Conservation (phyloP, 768 basidiomycete species). For the Suillus paluster region DNA sequence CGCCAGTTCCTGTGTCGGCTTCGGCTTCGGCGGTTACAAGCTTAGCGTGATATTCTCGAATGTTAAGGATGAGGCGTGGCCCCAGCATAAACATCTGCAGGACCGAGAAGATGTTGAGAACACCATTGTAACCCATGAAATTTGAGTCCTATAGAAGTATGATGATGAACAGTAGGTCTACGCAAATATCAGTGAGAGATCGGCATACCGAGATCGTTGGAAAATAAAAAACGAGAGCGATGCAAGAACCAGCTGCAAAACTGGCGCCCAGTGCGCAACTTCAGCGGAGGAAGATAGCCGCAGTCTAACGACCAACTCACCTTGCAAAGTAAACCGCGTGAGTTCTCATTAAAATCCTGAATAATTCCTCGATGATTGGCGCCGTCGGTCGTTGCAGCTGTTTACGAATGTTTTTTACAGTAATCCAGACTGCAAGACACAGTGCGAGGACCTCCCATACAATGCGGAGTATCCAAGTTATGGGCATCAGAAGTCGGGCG, state of each 20-base stretch:
- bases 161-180: not conserved
- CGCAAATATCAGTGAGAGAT: not conserved
- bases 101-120: not conserved
- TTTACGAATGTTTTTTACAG: not conserved
- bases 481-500: not conserved
- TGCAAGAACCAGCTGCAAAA: not conserved
- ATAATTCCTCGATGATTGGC: not conserved
- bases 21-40: no score
- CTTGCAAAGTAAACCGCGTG: not conserved
- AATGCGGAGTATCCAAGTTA: not conserved
- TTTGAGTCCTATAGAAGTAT: not conserved
- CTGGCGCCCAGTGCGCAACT: not conserved
- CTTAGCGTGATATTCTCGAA: slow-evolving; percentile 1
- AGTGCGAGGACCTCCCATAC: not conserved
- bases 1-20: not conserved
- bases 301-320: not conserved
- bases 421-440: not conserved
- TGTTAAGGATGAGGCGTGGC: not conserved
- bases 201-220: not conserved
- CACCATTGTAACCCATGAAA: not conserved
- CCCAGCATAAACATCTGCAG: not conserved
- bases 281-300: not conserved
- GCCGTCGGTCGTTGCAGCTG: not conserved
- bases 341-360: not conserved
- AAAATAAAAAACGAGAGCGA: not conserved